Conservation (phyloP, 2,329 filamentous ascomycete genomes). For the Microcyclospora tardicrescens region DNA sequence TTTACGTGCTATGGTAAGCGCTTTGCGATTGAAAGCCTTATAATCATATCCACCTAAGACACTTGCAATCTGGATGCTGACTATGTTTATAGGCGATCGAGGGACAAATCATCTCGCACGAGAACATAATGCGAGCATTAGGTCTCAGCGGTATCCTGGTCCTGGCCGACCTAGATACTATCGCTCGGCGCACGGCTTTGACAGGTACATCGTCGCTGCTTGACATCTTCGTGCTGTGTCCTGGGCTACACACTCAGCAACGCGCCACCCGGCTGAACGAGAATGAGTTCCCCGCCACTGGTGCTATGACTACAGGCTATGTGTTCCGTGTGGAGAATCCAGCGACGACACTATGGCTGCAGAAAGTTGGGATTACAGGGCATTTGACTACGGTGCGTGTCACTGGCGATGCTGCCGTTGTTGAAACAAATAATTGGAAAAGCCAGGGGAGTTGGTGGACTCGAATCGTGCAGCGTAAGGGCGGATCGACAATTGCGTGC, state of each 20-base stretch:
- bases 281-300: constrained; percentile 29
- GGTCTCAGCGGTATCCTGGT: constrained; percentile 24
- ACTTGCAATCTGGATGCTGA: too few species aligned
- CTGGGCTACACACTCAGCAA: constrained; percentile 49
- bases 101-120: too few species aligned
- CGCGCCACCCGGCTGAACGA: constrained; percentile 38
- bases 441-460: not conserved
- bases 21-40: too few species aligned
- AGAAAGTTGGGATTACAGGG: constrained; percentile 17
- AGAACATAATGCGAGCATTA: too few species aligned
- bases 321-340: constrained; percentile 36
- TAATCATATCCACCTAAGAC: too few species aligned
- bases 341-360: constrained; percentile 42
- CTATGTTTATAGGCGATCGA: too few species aligned
- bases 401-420: not conserved
- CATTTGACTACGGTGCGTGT: constrained; percentile 17
- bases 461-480: not conserved
- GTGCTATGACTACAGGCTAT: constrained; percentile 32
- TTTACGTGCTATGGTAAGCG: too few species aligned
- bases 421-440: too few species aligned
- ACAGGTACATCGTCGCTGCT: constrained; percentile 44
- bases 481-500: not conserved
- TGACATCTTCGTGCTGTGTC: constrained; percentile 45
- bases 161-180: constrained; percentile 45
- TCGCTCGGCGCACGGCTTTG: constrained; percentile 44